Base-by-base conservation (phyloP, 1,284 basidiomycete genomes). In the Fomitiporia mediterranea region DNA sequence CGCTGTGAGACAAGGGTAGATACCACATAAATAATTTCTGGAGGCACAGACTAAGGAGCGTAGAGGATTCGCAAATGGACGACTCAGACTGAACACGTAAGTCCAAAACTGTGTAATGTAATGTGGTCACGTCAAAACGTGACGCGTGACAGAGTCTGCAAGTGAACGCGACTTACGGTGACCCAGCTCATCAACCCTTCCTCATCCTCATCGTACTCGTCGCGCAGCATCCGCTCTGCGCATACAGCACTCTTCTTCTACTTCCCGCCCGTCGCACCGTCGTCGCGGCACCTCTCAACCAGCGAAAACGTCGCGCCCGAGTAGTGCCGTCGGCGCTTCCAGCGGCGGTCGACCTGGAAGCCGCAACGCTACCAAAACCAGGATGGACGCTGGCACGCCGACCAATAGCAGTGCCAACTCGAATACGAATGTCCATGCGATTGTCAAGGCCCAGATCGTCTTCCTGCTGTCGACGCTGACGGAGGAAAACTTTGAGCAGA, bases 401-500 rank as follows among this genome's bases (percentile, higher is more conserved):
- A 46, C 9, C 44, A 46, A 46, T 46, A 46, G 25, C 44, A 46
- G 25, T 46, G 27, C 25, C 21, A 28, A 25, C 25, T 65, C 76
- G 64, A 80, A 75, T 65, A 74, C 78, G 64, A 80, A 81, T 66
- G 54, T 80, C 72, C 68, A 81, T 62, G 89, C 86, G 68, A 91
- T 91, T 70, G 88, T 91, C 74, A 89, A 88, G 73, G 87, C 89
- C 59, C 89, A 91, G 75, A 95, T 97, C 69, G 91, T 94, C 64
- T 97, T 97, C 72, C 80, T 96, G 59, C 81, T 98, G 62, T 93
- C 91, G 19, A 96, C 91, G 23, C 81, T 97, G 58, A 93, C 90
- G 57, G 94, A 97, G 74, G 94, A 96, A 65, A 94, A 94, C 72
- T 97, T 93, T 68, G 89, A 92, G 68, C 84, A 90, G 69, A 91